Evolutionary conservation across 1,284 basidiomycete species (phyloP), one percentile per base, ranked within the genome.

Genomic region (Rhizoctonia solani): DNA sequence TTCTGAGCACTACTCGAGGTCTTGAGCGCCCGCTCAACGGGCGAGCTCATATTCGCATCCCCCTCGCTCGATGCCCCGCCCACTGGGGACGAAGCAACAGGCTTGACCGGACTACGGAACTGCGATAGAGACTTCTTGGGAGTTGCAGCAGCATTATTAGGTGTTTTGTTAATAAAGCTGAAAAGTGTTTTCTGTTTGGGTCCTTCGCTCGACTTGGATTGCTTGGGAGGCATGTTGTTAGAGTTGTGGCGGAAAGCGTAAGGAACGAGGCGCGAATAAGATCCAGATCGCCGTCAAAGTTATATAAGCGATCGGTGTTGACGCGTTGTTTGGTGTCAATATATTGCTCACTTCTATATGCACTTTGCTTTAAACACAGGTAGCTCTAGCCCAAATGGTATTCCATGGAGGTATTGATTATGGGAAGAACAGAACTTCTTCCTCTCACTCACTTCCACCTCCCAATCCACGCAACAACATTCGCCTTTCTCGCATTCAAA

Each of bases 381-480:
- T n/a, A n/a, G n/a, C n/a, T n/a, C n/a, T n/a, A n/a, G n/a, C n/a
- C n/a, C n/a, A n/a, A n/a, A n/a, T n/a, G n/a, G n/a, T n/a, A n/a
- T n/a, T n/a, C n/a, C n/a, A n/a, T n/a, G n/a, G n/a, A n/a, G n/a
- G n/a, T n/a, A n/a, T n/a, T n/a, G n/a, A n/a, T n/a, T n/a, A n/a
- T n/a, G n/a, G n/a, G n/a, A n/a, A n/a, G n/a, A n/a, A n/a, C n/a
- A 5, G 47, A 50, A 27, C 6, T 23, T 25, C 21, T 25, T 50
- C 25, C 16, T 3, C 4, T 47, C 34, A 2, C 21, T 50, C 30
- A 8, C 39, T 55, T 61, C 73, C 73, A 74, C 13, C 54, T 68
- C 25, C 66, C 72, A 16, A 68, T 53, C 73, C 73, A 74, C 68
- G 72, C 72, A 16, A 72, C 61, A 29, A 73, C 73, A 65, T 73